A percentile compares a stretch with the other conserved stretches of the same genome.
These are phyloP conservation scores for Talaromyces sp. DNA, from an alignment of 2,329 filamentous ascomycete species.

Conservation along the genomic window DNA sequence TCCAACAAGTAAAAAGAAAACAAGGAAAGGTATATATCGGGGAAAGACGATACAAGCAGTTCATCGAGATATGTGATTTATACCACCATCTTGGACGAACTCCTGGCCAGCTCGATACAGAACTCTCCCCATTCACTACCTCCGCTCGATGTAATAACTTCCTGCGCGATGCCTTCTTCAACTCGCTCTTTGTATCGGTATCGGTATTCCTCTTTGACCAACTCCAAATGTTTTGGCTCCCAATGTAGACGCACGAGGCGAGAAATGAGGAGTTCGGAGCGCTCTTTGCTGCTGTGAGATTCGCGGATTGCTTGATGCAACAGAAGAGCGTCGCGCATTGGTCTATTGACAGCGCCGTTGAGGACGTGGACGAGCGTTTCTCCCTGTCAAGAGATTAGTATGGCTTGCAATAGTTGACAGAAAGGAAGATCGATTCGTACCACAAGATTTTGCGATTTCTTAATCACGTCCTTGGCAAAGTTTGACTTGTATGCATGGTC, in stretches of 20 bases:
- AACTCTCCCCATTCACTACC: slow-evolving; percentile 68
- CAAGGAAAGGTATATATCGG: background rate
- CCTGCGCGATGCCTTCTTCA: slow-evolving; percentile 73
- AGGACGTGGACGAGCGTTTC: slow-evolving; percentile 93
- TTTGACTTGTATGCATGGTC: slow-evolving; percentile 70
- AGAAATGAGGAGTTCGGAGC: slow-evolving; percentile 83
- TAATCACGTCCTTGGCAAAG: slow-evolving; percentile 82
- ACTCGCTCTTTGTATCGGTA: slow-evolving; percentile 72
- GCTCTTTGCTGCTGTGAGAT: slow-evolving; percentile 66
- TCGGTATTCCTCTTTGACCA: slow-evolving; percentile 75
- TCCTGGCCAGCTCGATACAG: slow-evolving; percentile 60
- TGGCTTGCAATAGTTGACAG: background rate
- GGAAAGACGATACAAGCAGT: background rate
- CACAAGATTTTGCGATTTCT: slow-evolving; percentile 86
- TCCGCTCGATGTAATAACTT: slow-evolving; percentile 57
- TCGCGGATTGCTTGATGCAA: slow-evolving; percentile 84
- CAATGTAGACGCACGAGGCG: slow-evolving; percentile 87
- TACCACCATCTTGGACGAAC: slow-evolving; percentile 24
- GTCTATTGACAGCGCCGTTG: slow-evolving; percentile 93
- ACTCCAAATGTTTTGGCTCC: slow-evolving; percentile 77
- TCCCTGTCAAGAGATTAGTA: slow-evolving; percentile 58
- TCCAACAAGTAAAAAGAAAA: background rate
- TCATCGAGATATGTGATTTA: background rate
- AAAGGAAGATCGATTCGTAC: slow-evolving; percentile 56
- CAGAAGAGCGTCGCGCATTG: slow-evolving; percentile 86